Percentiles rank a stretch among this genome's conserved stretches.
Conservation (phyloP, 2,329 filamentous ascomycete species). For the Pseudogymnoascus sp. region DNA sequence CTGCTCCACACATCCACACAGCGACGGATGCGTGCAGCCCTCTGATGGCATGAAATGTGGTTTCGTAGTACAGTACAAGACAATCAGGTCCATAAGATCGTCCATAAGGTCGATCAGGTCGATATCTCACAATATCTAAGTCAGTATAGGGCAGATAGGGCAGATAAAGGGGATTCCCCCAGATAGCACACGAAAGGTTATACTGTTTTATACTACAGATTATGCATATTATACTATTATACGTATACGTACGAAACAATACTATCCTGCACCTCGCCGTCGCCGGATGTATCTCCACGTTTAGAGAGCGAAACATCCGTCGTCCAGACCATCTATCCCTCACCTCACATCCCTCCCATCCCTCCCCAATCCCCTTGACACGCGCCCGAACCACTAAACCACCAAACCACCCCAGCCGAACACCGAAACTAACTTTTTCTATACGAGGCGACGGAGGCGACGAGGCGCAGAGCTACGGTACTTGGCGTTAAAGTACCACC, state of each 20-base stretch:
- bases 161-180: too few relatives aligned
- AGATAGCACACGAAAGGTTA: neutral
- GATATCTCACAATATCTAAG: neutral
- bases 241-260: neutral
- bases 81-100: neutral
- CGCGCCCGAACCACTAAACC: neutral
- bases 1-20: neutral
- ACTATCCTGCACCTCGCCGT: neutral
- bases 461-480: neutral
- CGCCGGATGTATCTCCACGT: neutral
- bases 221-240: neutral
- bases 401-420: neutral
- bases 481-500: neutral
- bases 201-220: neutral
- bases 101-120: neutral
- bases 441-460: neutral
- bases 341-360: neutral
- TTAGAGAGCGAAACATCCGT: constrained; percentile 1
- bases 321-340: neutral
- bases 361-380: neutral
- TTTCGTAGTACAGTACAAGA: neutral
- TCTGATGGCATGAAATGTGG: constrained; percentile 5
- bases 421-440: neutral
- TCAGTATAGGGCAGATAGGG: too few relatives aligned
- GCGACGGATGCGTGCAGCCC: neutral